Percentiles rank a stretch among this genome's conserved stretches.
Evolutionary conservation across 2,329 filamentous ascomycete genomes (phyloP).

Genomic region (Septoria petroselini): DNA sequence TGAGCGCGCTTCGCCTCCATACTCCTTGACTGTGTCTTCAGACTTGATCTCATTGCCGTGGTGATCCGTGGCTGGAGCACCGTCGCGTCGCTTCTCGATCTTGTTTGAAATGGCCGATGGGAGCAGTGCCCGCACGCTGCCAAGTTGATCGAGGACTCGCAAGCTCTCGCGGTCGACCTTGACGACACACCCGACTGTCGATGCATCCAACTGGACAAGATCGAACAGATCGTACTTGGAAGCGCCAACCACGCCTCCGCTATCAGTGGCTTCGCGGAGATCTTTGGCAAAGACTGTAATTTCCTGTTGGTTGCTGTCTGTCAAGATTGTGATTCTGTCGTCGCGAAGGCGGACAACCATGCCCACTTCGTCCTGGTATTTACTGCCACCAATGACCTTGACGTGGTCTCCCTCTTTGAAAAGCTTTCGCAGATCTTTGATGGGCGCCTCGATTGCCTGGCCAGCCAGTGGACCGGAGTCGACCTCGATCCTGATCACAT

Average conservation of each 20-base stretch:
- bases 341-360: conserved; percentile 94
- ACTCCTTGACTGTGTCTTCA: conserved; percentile 90
- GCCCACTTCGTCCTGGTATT: conserved; percentile 90
- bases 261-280: conserved; percentile 86
- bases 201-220: conserved; percentile 86
- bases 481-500: conserved; percentile 87
- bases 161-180: conserved; percentile 94
- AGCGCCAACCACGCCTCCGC: conserved; percentile 78
- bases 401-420: conserved; percentile 95
- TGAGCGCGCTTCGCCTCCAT: conserved; percentile 76
- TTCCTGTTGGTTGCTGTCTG: conserved; percentile 87
- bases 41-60: conserved; percentile 88
- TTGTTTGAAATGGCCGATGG: conserved; percentile 91
- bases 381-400: conserved; percentile 95
- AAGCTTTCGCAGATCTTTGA: conserved; percentile 85
- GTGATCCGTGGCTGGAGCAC: conserved; percentile 82
- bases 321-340: conserved; percentile 87
- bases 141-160: conserved; percentile 85
- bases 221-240: conserved; percentile 91
- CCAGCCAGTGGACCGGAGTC: conserved; percentile 77
- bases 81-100: conserved; percentile 71
- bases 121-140: conserved; percentile 74
- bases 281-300: conserved; percentile 99
- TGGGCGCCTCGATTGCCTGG: conserved; percentile 85
- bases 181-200: conserved; percentile 88